A percentile compares a stretch with the other conserved stretches of the same genome.
phyloP scores from a whole-genome alignment of 345 rosid species.

The Gossypium ekmanianum region DNA sequence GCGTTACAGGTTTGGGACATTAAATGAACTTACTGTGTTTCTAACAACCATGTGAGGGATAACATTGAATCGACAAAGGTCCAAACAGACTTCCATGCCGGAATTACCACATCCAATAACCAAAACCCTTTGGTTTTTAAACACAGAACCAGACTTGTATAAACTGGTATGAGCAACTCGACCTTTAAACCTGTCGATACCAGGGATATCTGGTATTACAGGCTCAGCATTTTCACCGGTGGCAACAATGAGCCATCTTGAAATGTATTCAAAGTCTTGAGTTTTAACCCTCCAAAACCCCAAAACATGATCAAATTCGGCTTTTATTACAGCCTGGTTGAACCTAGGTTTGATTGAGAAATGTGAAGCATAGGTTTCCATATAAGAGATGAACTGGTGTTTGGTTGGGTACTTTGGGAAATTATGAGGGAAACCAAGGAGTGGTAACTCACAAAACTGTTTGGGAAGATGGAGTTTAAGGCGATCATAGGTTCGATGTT shows the following conservation, averaged over 20 bases:
- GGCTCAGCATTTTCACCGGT: slow-evolving; percentile 94
- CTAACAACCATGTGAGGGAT: slow-evolving; percentile 66
- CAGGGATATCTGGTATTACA: slow-evolving; percentile 49
- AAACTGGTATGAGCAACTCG: slow-evolving; percentile 54
- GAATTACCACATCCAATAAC: slow-evolving; percentile 90
- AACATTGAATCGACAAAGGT: slow-evolving; percentile 59
- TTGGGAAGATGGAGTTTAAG: slow-evolving; percentile 90
- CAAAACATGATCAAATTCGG: slow-evolving; percentile 45
- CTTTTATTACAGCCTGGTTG: slow-evolving; percentile 52
- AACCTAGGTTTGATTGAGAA: slow-evolving; percentile 63
- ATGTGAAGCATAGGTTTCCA: slow-evolving; percentile 62
- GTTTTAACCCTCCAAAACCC: slow-evolving; percentile 70
- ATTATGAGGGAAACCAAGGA: slow-evolving; percentile 52
- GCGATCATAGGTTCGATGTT: slow-evolving; percentile 69
- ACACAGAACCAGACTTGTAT: slow-evolving; percentile 61
- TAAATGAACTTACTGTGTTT: slow-evolving; percentile 42
- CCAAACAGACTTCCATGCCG: slow-evolving; percentile 90
- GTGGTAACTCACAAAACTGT: slow-evolving; percentile 77
- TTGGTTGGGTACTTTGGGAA: slow-evolving; percentile 86
- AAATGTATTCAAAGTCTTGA: slow-evolving; percentile 46
- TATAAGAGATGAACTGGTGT: slow-evolving; percentile 63
- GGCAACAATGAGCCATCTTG: slow-evolving; percentile 74
- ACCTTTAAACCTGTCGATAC: slow-evolving; percentile 47
- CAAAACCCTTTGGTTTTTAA: slow-evolving; percentile 49
- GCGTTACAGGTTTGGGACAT: neutral